These are phyloP conservation scores for Syzygium jambos DNA, from an alignment of 345 rosid genomes.

Conservation along the genomic window DNA sequence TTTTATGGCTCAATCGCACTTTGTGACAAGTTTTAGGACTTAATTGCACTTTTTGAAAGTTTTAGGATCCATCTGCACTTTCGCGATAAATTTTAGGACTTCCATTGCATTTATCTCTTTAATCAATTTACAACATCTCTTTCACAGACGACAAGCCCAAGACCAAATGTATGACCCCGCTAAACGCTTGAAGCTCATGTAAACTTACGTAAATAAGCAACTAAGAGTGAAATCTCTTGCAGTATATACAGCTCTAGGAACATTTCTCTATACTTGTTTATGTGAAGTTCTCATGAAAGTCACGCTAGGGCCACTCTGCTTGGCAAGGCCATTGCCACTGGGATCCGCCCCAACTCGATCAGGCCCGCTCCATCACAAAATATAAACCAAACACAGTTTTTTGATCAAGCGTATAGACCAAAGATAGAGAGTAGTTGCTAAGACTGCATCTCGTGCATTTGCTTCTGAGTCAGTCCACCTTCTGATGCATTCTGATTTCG, in stretches of 20 bases:
- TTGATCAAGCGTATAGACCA: not conserved
- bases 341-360: not conserved
- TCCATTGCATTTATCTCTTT: too few relatives aligned
- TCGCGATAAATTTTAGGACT: too few relatives aligned
- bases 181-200: too few relatives aligned
- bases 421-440: not conserved
- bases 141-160: not conserved
- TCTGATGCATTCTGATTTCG: not conserved
- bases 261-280: constrained; percentile 40
- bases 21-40: too few relatives aligned
- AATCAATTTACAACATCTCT: not conserved
- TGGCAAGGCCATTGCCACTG: rapidly evolving
- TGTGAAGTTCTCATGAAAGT: not conserved
- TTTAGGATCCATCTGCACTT: too few relatives aligned
- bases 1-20: too few relatives aligned
- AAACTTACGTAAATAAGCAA: not conserved
- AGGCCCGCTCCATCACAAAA: not conserved
- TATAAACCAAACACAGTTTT: not conserved
- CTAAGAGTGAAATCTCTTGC: not conserved
- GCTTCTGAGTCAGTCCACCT: not conserved
- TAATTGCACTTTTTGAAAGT: too few relatives aligned
- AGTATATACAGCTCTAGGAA: not conserved
- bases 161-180: not conserved
- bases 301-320: not conserved
- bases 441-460: not conserved